Evolutionary conservation across 805 yeast genomes (phyloP).

Genomic region (Ogataea ganodermae): DNA sequence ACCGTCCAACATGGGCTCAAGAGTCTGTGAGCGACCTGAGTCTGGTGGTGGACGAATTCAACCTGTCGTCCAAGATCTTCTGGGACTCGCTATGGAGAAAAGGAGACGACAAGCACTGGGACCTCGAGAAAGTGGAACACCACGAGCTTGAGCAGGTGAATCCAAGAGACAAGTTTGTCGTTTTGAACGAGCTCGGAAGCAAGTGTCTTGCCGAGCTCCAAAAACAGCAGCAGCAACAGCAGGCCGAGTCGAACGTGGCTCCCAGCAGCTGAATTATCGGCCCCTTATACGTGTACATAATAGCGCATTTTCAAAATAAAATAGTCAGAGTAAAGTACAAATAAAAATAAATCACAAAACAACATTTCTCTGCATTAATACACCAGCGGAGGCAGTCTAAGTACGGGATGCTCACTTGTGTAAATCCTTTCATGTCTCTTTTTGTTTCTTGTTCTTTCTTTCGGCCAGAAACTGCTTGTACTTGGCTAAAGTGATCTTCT

Average conservation of each 20-base stretch:
- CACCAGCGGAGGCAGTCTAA: too few species aligned
- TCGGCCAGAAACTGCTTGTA: slow-evolving; percentile 58
- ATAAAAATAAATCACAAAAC: not conserved
- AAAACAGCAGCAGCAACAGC: slow-evolving; percentile 5
- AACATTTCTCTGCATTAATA: not conserved
- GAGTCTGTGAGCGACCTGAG: slow-evolving; percentile 88
- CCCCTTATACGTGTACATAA: not conserved
- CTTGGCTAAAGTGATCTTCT: slow-evolving; percentile 64
- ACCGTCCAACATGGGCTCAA: slow-evolving; percentile 85
- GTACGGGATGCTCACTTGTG: too few species aligned
- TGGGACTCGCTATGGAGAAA: slow-evolving; percentile 91
- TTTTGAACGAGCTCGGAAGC: slow-evolving; percentile 60
- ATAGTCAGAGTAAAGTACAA: not conserved
- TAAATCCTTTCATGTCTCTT: not conserved
- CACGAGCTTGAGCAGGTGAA: slow-evolving; percentile 53
- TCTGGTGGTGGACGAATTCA: slow-evolving; percentile 65
- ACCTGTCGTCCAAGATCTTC: slow-evolving; percentile 49
- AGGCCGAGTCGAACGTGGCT: slow-evolving; percentile 6
- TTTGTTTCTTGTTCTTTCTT: slow-evolving; percentile 29
- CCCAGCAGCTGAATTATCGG: not conserved
- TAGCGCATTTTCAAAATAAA: not conserved
- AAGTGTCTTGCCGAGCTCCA: slow-evolving; percentile 28
- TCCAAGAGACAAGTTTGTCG: slow-evolving; percentile 66
- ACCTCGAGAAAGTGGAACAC: slow-evolving; percentile 57
- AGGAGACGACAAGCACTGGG: slow-evolving; percentile 81